Percentiles rank a stretch among this genome's conserved stretches.
These are phyloP conservation scores for Neurospora pannonica DNA, from an alignment of 495 filamentous ascomycete genomes.

Conservation along the genomic window DNA sequence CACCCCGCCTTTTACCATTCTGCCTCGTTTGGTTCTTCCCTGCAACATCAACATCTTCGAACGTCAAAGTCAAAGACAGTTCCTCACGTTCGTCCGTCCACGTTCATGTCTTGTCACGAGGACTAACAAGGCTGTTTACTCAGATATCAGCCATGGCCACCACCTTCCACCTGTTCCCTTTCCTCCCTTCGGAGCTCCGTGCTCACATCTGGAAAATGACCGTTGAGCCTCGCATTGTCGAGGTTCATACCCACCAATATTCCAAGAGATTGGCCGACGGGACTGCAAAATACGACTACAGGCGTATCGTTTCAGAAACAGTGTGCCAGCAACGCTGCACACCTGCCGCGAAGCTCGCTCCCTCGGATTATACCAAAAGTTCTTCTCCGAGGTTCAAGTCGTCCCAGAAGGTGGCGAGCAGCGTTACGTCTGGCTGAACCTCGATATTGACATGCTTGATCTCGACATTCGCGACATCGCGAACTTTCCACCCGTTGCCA, in stretches of 20 bases:
- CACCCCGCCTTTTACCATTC: not conserved
- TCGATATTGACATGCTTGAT: not conserved
- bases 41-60: not conserved
- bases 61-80: not conserved
- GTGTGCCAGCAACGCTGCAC: not conserved
- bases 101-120: not conserved
- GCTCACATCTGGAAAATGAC: not conserved
- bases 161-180: not conserved
- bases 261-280: not conserved
- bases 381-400: not conserved
- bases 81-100: not conserved
- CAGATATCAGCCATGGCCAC: not conserved
- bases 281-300: not conserved
- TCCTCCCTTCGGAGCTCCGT: not conserved
- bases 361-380: not conserved
- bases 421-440: not conserved
- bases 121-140: not conserved
- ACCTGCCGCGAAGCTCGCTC: not conserved
- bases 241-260: not conserved
- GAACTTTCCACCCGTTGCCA: not conserved
- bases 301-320: not conserved
- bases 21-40: not conserved
- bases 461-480: not conserved
- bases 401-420: not conserved
- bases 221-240: not conserved